Base-by-base conservation (phyloP, 495 filamentous ascomycete species). In the Tuber borchii region DNA sequence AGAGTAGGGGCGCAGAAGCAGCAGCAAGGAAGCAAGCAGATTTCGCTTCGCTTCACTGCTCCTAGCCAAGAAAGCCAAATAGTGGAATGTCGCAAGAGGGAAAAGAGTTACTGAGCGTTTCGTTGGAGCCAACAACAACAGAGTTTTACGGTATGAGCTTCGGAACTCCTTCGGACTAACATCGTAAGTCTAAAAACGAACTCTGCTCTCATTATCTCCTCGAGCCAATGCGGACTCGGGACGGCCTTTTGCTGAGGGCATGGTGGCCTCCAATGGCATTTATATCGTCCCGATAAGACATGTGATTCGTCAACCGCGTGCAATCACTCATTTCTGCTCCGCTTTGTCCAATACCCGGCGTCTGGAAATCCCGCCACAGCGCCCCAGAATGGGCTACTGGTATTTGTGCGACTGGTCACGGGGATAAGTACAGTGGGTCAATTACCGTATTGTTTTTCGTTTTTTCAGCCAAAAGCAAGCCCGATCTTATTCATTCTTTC, bases 231-330 rank as follows among this genome's bases (percentile, higher is more conserved):
- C 31, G 56, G n/a, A 14, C 16, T 34, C 56, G 56, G 56, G 34
- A 34, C 7, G 31, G 8, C 56, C 56, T 7, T 65, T 7, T 34
- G 12, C 26, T 34, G 12, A 16, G 56, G 14, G 56, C 4, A 34
- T 65, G 56, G 56, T 34, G 56, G 56, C 56, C 56, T 65, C 56
- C 56, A 65, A 65, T 65, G 56, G 14, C 56, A 65, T 34, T 34
- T 0, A 12, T 34, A 65, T 65, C 26, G 26, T 17, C 17, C 56
- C 26, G 56, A 65, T 34, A 34, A 34, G 26, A 16, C 56, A 34
- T 19, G 56, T 26, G 26, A 65, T 65, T 65, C 56, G 56, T 17
- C 56, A 14, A 34, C 56, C 56, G 56, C 3, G 14, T 65, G 56
- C 12, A 31, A 65, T 34, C 56, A 19, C 56, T 65, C 26, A 65